These are phyloP conservation scores for Parasarocladium wereldwijsianum DNA, from an alignment of 2,329 filamentous ascomycete genomes.

Conservation along the genomic window DNA sequence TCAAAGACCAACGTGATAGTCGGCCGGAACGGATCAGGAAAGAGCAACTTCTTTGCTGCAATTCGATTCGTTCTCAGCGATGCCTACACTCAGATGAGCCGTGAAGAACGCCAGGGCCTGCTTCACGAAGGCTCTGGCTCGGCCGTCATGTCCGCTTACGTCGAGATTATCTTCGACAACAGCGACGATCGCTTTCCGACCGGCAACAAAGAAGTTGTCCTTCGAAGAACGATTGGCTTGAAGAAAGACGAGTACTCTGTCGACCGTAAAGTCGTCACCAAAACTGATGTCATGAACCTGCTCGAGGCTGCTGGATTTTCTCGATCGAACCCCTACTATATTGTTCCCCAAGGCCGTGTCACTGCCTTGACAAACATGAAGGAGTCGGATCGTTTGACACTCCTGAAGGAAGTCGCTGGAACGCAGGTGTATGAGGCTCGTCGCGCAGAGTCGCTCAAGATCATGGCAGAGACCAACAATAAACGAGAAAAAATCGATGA, in stretches of 20 bases:
- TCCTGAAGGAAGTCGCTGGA: slow-evolving; percentile 95
- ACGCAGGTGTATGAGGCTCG: slow-evolving; percentile 94
- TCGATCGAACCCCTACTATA: slow-evolving; percentile 95
- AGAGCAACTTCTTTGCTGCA: slow-evolving; percentile 98
- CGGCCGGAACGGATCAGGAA: slow-evolving; percentile 96
- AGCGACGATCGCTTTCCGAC: slow-evolving; percentile 90
- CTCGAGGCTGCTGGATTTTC: slow-evolving; percentile 95
- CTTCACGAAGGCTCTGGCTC: slow-evolving; percentile 97
- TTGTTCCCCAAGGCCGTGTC: slow-evolving; percentile 92
- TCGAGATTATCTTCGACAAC: slow-evolving; percentile 98
- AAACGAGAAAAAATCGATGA: slow-evolving; percentile 93
- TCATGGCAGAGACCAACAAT: slow-evolving; percentile 92
- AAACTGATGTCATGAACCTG: slow-evolving; percentile 86
- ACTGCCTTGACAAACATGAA: slow-evolving; percentile 98
- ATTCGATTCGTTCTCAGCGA: slow-evolving; percentile 98
- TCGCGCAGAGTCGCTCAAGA: slow-evolving; percentile 81
- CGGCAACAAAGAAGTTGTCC: slow-evolving; percentile 74
- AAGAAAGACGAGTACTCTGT: slow-evolving; percentile 99
- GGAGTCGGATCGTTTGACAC: slow-evolving; percentile 73
- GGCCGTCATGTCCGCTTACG: slow-evolving; percentile 98
- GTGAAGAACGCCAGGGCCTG: slow-evolving; percentile 87
- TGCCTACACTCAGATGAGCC: slow-evolving; percentile 89
- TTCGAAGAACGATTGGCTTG: slow-evolving; percentile 86
- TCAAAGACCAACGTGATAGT: slow-evolving; percentile 97
- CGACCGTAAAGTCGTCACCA: slow-evolving; percentile 91